Base-by-base conservation (phyloP, 345 rosid species). In the Geranium rotundifolium region DNA sequence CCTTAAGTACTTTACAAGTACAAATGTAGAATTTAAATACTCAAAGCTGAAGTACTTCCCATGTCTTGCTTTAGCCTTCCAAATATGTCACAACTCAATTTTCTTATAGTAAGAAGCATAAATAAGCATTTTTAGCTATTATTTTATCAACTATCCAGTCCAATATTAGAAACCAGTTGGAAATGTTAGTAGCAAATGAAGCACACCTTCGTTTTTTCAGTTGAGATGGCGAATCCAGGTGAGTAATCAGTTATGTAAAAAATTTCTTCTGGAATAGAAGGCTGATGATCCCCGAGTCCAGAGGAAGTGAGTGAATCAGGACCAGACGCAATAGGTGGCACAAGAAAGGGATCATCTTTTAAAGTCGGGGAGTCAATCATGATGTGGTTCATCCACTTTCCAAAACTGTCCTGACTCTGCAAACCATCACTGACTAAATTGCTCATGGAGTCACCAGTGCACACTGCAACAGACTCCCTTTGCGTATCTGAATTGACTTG, bases 401-500 rank as follows among this genome's bases (percentile, higher is more conserved):
- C 89, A 73, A 88, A 85, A 80, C 89, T 93, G 69, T 84, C 99
- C 74, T 85, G 90, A 75, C 82, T 88, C 68, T 81, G 85, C 67
- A 83, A 72, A 76, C 84, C 82, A 52, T 73, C 82, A 73, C 79
- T 65, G 27, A 67, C 75, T 73, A 75, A 69, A 74, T 69, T 67
- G 70, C 79, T 82, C 74, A 72, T 46, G 4, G 84, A 60, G 66
- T 78, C 82, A 76, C 74, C 73, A 63, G 67, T 55, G 27, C 70
- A 72, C 19, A 63, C 63, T 29, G 67, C 56, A 58, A 10, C 60
- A 67, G 75, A 61, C 67, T 77, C 80, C 15, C 67, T 69, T 63
- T 61, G 82, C 23, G 56, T 67, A 68, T 69, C 68, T 64, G 73
- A 69, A 76, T 80, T 77, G 64, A 54, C 65, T 37, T 63, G 79